A percentile compares a stretch with the other conserved stretches of the same genome.
These are phyloP conservation scores for Morella rubra DNA, from an alignment of 306 rosid species.

Conservation along the genomic window DNA sequence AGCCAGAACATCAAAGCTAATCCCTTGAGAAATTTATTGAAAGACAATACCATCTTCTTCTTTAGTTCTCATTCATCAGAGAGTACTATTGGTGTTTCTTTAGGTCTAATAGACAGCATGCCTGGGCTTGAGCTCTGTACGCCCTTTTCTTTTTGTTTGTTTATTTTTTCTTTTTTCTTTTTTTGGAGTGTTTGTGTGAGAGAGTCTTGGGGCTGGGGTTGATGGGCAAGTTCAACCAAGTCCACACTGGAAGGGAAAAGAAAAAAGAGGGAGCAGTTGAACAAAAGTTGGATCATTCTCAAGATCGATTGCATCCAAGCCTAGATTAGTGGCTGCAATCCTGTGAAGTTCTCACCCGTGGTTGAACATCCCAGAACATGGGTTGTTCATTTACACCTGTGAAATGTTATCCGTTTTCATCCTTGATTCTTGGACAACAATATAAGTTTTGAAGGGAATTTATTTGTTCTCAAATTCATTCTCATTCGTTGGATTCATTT, in stretches of 20 bases:
- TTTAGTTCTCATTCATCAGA: background rate
- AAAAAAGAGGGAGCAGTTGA: background rate
- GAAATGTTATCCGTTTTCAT: background rate
- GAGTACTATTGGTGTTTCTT: background rate
- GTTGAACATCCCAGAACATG: background rate
- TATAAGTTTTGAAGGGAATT: background rate
- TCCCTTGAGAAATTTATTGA: background rate
- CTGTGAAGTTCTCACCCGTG: background rate
- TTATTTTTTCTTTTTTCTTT: too few species aligned
- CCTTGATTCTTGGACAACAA: background rate
- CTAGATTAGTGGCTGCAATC: background rate
- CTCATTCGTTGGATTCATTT: background rate
- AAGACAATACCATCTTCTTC: background rate
- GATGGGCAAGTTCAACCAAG: background rate
- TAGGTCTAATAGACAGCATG: background rate
- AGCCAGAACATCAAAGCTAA: constrained; percentile 5
- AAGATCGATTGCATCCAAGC: background rate
- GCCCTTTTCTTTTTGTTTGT: background rate
- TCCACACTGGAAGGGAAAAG: background rate
- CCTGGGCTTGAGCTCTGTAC: background rate
- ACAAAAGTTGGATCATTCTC: background rate
- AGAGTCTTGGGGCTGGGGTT: background rate
- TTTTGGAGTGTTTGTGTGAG: too few species aligned
- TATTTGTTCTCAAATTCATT: background rate
- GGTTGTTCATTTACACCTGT: background rate